A percentile compares a stretch with the other conserved stretches of the same genome.
Conservation (phyloP, 2,329 filamentous ascomycete genomes). For the Coniochaeta sp. region DNA sequence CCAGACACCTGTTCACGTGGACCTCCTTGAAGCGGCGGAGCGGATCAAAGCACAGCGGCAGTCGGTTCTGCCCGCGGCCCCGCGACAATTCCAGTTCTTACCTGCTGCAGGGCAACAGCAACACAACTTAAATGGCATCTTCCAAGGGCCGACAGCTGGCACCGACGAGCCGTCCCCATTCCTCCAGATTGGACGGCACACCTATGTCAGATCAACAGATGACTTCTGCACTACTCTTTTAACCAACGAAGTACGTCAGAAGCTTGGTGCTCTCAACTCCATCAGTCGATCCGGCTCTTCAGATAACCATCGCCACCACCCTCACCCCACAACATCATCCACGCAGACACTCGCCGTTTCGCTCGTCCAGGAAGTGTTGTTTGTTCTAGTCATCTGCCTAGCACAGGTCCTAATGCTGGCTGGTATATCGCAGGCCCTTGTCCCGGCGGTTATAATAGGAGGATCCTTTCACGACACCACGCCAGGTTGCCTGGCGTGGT, state of each 20-base stretch:
- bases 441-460: constrained; percentile 41
- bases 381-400: constrained; percentile 30
- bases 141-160: not conserved
- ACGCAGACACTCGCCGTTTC: constrained; percentile 14
- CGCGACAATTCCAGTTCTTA: not conserved
- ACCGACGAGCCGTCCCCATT: constrained; percentile 10
- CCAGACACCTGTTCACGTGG: constrained; percentile 9
- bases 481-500: constrained; percentile 43
- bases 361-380: constrained; percentile 22
- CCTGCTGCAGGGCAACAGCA: not conserved
- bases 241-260: not conserved
- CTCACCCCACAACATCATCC: not conserved
- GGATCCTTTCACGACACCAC: constrained; percentile 34
- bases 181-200: constrained; percentile 16
- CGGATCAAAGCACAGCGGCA: constrained; percentile 7
- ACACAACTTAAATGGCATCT: not conserved
- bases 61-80: not conserved
- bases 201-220: constrained; percentile 11
- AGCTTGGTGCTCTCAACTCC: not conserved
- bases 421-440: constrained; percentile 38
- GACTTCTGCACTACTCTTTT: not conserved
- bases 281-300: not conserved
- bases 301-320: not conserved
- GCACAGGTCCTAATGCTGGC: constrained; percentile 39
- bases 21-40: constrained; percentile 14